Evolutionary conservation across 2,329 filamentous ascomycete species (phyloP).

Genomic region (Colletotrichum godetiae): DNA sequence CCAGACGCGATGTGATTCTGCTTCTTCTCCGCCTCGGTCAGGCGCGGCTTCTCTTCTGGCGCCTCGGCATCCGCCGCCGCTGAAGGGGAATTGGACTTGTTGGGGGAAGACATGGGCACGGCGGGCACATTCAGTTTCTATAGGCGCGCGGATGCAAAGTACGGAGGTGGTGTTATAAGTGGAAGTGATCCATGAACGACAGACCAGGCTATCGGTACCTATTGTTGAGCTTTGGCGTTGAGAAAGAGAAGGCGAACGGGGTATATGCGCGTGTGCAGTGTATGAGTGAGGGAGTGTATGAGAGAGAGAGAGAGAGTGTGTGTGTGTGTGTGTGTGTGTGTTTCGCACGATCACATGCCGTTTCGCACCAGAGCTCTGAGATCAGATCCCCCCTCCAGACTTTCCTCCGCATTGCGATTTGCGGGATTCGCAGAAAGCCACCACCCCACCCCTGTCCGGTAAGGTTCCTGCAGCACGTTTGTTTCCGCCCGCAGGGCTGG

Average conservation of each 20-base stretch:
- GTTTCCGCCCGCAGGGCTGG: conserved; percentile 30
- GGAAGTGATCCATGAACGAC: background rate
- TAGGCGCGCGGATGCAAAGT: background rate
- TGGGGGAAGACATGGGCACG: conserved; percentile 34
- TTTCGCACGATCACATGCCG: conserved; percentile 33
- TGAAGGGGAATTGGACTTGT: conserved; percentile 35
- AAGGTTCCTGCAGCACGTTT: conserved; percentile 35
- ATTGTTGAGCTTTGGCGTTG: background rate
- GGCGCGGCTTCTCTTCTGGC: conserved; percentile 60
- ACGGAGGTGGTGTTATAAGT: background rate
- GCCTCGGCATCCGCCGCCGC: conserved; percentile 30
- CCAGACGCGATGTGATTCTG: conserved; percentile 67
- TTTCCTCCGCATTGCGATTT: conserved; percentile 1
- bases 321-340: too few relatives aligned
- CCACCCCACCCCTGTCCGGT: conserved; percentile 15
- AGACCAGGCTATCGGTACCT: background rate
- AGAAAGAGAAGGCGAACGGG: background rate
- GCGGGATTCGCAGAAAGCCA: conserved; percentile 4
- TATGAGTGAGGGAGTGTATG: background rate
- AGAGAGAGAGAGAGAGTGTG: background rate
- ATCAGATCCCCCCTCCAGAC: conserved; percentile 13
- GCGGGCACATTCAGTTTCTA: background rate
- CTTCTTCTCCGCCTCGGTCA: conserved; percentile 66
- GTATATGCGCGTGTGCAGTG: background rate
- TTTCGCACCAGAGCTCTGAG: conserved; percentile 17